Conservation (phyloP, 305 asterid genomes). For the Rubia peregrina region DNA sequence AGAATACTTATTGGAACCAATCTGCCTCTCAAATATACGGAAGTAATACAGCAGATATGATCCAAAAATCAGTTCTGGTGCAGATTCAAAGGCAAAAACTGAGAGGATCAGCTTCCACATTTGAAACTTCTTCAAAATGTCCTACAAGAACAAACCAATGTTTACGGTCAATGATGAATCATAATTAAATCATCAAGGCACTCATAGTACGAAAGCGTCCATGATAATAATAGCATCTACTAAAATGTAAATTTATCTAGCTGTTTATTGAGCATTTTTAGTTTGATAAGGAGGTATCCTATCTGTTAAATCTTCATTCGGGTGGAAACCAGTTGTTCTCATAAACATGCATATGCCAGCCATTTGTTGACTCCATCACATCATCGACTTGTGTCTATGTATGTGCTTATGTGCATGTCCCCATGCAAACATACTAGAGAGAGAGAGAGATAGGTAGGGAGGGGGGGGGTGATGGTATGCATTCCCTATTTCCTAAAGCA, state of each 20-base stretch:
- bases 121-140: slow-evolving; percentile 78
- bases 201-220: slow-evolving; percentile 1
- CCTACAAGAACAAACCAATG: slow-evolving; percentile 39
- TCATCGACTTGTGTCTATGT: background rate
- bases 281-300: background rate
- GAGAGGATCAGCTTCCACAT: slow-evolving; percentile 91
- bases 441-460: background rate
- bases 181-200: background rate
- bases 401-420: background rate
- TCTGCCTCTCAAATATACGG: slow-evolving; percentile 98
- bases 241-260: background rate
- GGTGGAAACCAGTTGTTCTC: background rate
- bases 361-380: background rate
- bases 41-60: slow-evolving; percentile 86
- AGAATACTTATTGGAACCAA: slow-evolving; percentile 89
- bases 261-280: background rate
- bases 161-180: slow-evolving; percentile 12
- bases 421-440: background rate
- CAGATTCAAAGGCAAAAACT: slow-evolving; percentile 81
- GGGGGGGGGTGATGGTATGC: background rate
- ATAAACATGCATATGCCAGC: background rate
- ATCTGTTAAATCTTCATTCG: background rate
- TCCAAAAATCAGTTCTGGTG: slow-evolving; percentile 94
- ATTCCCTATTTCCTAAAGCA: background rate
- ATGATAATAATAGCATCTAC: background rate